Base-by-base conservation (phyloP, 1,139 yeast species). In the Geotrichum carabidarum region DNA sequence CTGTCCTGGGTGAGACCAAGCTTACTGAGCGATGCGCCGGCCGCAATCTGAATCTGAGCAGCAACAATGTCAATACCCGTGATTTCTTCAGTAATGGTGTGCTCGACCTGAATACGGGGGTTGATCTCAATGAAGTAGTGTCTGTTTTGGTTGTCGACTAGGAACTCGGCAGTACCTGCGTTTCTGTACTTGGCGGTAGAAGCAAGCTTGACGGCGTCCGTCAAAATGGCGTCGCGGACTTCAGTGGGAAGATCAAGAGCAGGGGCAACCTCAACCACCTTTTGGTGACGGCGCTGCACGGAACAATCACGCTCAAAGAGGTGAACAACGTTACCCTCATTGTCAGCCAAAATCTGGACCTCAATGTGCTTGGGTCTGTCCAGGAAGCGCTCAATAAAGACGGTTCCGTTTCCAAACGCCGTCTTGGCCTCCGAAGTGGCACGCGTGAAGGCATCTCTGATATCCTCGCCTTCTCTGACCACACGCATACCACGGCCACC, bases 401-500 rank as follows among this genome's bases (percentile, higher is more conserved):
- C 93, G 48, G 99, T 93, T 64, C 99, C 99, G 70, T 93, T 91
- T 68, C 99, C 99, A 65, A 93, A 93, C 12, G 99, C 85, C 46
- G 96, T 80, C 68, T 83, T 79, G 57, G 99, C 99, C 76, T 94
- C 99, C 40, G 95, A 86, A 43, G 87, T 83, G 45, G 99, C 99
- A 74, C 99, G 84, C 67, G 79, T 77, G 76, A 93, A 93, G 40
- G 98, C 98, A 71, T 93, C 98, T 52, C 72, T 84, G 60, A 93
- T 83, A 69, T 85, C 90, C 63, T 93, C 99, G 64, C 97, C 98
- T 72, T 93, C 97, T 69, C 95, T 80, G 50, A 94, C 99, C 53
- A 93, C 98, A 76, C 99, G 84, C 99, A 93, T 93, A 78, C 99
- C 99, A 75, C 99, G 84, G 68, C 99, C 99, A 78, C 99, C 99